Evolutionary conservation across 352 stramenopile species (phyloP), one percentile per base, ranked within the genome.

Genomic region (Elongisporangium anandrum): DNA sequence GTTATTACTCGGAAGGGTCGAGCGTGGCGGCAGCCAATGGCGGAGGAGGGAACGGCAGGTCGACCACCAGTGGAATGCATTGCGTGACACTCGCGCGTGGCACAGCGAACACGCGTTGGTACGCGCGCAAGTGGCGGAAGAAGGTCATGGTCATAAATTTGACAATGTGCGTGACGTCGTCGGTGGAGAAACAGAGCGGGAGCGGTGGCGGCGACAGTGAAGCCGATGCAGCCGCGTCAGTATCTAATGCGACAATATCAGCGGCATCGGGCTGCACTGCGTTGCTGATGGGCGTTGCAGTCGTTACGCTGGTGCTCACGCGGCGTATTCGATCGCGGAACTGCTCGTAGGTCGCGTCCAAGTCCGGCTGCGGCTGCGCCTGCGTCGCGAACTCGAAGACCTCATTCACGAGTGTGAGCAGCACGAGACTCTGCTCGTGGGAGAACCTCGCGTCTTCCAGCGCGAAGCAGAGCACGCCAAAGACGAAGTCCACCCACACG

Each of bases 111-210:
- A 79, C 73, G n/a, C 62, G 65, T 50, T 94, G 84, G 55, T 88
- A 90, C 23, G 80, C 75, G 13, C 57, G 56, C 34, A 91, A 67
- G 59, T 92, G 78, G 16, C 72, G 69, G 61, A 89, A 89, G 64
- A 92, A 87, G 12, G 84, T 90, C 7, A 73, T 69, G 17, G 72
- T 77, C 63, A 93, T 75, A 68, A 88, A 93, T 49, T 57, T 41
- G n/a, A 92, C 81, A 58, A 92, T 77, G 12, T 55, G 69, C 26
- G 69, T 62, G 23, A 90, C 79, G 39, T 93, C 72, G 53, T 19
- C 39, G 7, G 64, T 39, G n/a, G 63, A 69, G 19, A 86, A 68
- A 8, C 51, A 69, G 13, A 29, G 51, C 39, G 34, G 34, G 22
- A 45, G 22, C 38, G 54, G 59, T 15, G 19, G n/a, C 39, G 41